Evolutionary conservation across 2,329 filamentous ascomycete species (phyloP).

Genomic region (Herpotrichia juniperi): DNA sequence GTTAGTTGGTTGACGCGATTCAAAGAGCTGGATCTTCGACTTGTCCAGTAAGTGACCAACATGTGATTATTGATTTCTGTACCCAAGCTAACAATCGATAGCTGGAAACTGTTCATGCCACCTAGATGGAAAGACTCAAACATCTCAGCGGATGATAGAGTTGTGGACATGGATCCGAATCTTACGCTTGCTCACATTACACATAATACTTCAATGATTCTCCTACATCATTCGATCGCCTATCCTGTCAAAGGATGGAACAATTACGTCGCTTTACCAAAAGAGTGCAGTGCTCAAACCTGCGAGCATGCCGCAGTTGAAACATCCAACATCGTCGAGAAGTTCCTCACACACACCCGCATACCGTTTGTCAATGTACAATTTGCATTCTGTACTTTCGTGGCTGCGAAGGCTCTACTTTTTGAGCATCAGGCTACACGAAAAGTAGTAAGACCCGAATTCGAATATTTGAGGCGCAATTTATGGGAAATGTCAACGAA

Average conservation of each 20-base stretch:
- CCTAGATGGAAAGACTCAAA: constrained; percentile 42
- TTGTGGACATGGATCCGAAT: constrained; percentile 43
- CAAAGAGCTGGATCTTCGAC: constrained; percentile 40
- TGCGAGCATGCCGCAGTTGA: constrained; percentile 40
- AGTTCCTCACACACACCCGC: constrained; percentile 30
- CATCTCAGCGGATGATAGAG: constrained; percentile 32
- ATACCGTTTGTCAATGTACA: constrained; percentile 43
- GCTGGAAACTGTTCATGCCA: constrained; percentile 42
- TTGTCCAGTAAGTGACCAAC: constrained; percentile 27
- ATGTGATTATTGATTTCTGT: not conserved
- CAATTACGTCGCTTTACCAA: constrained; percentile 36
- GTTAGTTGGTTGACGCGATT: constrained; percentile 42
- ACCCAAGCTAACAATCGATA: not conserved
- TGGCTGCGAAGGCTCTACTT: constrained; percentile 39
- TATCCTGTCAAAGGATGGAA: constrained; percentile 39
- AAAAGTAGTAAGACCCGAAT: constrained; percentile 29
- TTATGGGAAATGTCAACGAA: constrained; percentile 36
- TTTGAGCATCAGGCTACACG: constrained; percentile 30
- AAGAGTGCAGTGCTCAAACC: constrained; percentile 40
- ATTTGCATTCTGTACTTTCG: constrained; percentile 40
- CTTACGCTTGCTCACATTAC: constrained; percentile 42
- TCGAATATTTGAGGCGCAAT: constrained; percentile 26
- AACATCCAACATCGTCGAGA: constrained; percentile 40
- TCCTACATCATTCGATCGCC: constrained; percentile 40
- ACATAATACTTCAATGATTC: constrained; percentile 44